Evolutionary conservation across 129 eudicot species (phyloP), one percentile per base, ranked within the genome.

Genomic region (Saussurea involucrata): DNA sequence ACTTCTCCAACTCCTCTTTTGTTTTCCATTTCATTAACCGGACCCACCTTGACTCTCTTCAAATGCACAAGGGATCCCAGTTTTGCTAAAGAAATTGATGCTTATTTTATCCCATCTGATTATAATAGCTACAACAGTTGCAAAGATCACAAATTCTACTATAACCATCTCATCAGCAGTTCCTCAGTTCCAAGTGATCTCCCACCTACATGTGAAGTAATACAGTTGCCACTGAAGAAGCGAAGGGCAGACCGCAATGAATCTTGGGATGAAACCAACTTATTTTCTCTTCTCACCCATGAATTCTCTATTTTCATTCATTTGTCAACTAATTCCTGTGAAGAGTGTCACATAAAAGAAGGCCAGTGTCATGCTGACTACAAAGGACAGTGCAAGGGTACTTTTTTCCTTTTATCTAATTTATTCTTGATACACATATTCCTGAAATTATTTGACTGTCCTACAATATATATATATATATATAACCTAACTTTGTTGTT

Each of bases 41-140:
- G 24, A 24, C n/a, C 69, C 49, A 1, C 2, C 12, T 49, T 87
- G 71, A 73, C 82, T 71, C 15, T 89, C 57, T 87, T 83, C 75
- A 80, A 76, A 73, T 89, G 91, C 31, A 4, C 4, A 31, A 70
- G 24, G 5, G 4, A 32, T n/a, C 24, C 6, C 25, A 6, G 3
- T 2, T 0, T 10, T 40, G 8, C 17, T 34, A 0, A 6, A 1
- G 0, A 24, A 4, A 32, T 1, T 1, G 69, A 57, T 1, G 33
- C 53, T 42, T 69, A 81, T 68, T 81, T 75, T 61, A 17, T 2
- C 1, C 24, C 4, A 36, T 2, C 13, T 28, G 28, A 0, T 10
- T 81, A 75, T 80, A 27, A 21, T 4, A 68, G 36, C 55, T 0
- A 40, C 67, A 22, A 8, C 4, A 15, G 4, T 18, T 75, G 80